phyloP scores from a whole-genome alignment of 2,329 filamentous ascomycete species.

The Apiospora koreana region DNA sequence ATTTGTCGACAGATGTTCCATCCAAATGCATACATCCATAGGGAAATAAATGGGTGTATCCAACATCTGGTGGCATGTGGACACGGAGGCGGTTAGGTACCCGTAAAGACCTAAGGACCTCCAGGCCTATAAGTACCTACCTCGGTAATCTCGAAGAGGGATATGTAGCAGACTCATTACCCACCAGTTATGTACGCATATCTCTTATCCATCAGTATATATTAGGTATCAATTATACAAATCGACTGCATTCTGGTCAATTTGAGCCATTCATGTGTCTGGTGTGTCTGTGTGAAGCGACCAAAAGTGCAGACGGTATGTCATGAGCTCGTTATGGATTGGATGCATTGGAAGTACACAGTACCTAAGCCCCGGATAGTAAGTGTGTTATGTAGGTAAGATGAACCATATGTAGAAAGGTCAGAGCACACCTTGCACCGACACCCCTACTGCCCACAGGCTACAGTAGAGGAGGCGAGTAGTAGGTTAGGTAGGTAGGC shows the following conservation, averaged over 20 bases:
- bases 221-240: slow-evolving; percentile 8
- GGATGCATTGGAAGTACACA: background rate
- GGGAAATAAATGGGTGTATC: background rate
- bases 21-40: background rate
- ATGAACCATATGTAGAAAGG: background rate
- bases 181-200: slow-evolving; percentile 4
- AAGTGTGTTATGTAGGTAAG: background rate
- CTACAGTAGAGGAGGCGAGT: background rate
- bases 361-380: background rate
- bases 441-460: background rate
- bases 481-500: background rate
- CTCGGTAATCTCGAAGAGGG: background rate
- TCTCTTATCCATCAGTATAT: background rate
- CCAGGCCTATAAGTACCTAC: background rate
- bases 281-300: background rate
- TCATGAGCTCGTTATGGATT: background rate
- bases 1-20: background rate
- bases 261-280: background rate
- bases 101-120: background rate
- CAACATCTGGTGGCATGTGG: background rate
- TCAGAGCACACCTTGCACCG: slow-evolving; percentile 2
- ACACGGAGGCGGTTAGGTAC: background rate
- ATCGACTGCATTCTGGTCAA: background rate
- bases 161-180: background rate
- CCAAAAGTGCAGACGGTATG: background rate